A percentile compares a stretch with the other conserved stretches of the same genome.
Conservation (phyloP, 2,329 filamentous ascomycete species). For the Elsinoe fawcettii region DNA sequence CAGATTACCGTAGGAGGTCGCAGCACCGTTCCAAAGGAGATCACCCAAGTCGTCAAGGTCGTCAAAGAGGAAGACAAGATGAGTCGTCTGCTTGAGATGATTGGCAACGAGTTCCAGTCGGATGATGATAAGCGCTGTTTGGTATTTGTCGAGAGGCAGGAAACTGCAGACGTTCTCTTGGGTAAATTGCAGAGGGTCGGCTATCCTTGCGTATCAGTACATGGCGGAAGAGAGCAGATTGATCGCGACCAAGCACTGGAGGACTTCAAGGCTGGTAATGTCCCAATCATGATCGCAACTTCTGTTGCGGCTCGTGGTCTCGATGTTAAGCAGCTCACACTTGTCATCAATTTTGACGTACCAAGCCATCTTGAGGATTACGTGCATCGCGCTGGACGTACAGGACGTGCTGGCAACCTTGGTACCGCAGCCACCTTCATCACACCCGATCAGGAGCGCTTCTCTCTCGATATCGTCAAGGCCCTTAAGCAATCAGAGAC, state of each 20-base stretch:
- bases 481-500: conserved; percentile 89
- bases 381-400: conserved; percentile 87
- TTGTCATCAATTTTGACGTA: conserved; percentile 92
- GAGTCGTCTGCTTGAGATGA: conserved; percentile 69
- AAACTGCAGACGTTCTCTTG: conserved; percentile 38
- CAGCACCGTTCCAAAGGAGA: conserved; percentile 60
- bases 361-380: conserved; percentile 96
- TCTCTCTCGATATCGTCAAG: conserved; percentile 78
- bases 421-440: conserved; percentile 93
- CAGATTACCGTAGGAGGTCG: conserved; percentile 89
- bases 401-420: conserved; percentile 86
- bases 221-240: conserved; percentile 87
- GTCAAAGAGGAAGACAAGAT: conserved; percentile 79
- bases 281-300: conserved; percentile 86
- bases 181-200: conserved; percentile 74
- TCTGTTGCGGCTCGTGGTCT: conserved; percentile 91
- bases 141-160: conserved; percentile 45
- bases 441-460: conserved; percentile 84
- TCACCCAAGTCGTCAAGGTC: conserved; percentile 87
- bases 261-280: conserved; percentile 86
- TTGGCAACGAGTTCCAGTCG: conserved; percentile 76
- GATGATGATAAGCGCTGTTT: conserved; percentile 86
- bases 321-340: conserved; percentile 90
- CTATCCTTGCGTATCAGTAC: conserved; percentile 87
- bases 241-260: conserved; percentile 87